phyloP scores from a whole-genome alignment of 306 rosid genomes.

The Luffa aegyptiaca region DNA sequence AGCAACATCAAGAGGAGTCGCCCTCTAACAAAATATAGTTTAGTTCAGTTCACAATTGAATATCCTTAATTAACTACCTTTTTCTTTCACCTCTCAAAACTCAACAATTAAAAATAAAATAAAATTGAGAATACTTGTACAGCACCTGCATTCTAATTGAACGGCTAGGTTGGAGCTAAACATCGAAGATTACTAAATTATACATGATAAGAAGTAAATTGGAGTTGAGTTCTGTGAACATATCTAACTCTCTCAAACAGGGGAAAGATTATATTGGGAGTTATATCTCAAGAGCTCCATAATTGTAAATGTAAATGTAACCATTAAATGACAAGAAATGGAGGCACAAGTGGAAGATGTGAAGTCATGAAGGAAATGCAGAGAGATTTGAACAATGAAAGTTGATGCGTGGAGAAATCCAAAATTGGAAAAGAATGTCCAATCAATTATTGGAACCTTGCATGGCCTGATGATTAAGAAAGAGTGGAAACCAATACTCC shows the following conservation, averaged over 20 bases:
- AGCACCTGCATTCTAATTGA: not conserved
- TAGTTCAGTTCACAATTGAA: not conserved
- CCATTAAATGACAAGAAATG: too few relatives aligned
- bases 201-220: not conserved
- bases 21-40: not conserved
- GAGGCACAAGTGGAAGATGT: not conserved
- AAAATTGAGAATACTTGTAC: not conserved
- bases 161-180: not conserved
- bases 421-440: not conserved
- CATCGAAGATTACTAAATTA: not conserved
- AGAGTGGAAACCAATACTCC: not conserved
- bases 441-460: not conserved
- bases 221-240: not conserved
- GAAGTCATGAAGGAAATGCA: not conserved
- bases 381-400: not conserved
- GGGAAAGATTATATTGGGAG: not conserved
- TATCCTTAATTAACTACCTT: not conserved
- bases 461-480: not conserved
- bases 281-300: not conserved
- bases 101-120: not conserved
- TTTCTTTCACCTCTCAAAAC: not conserved
- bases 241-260: not conserved
- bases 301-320: too few relatives aligned
- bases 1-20: not conserved
- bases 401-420: not conserved